These are phyloP conservation scores for Vigna reflexopilosa DNA, from an alignment of 306 rosid species.

Conservation along the genomic window DNA sequence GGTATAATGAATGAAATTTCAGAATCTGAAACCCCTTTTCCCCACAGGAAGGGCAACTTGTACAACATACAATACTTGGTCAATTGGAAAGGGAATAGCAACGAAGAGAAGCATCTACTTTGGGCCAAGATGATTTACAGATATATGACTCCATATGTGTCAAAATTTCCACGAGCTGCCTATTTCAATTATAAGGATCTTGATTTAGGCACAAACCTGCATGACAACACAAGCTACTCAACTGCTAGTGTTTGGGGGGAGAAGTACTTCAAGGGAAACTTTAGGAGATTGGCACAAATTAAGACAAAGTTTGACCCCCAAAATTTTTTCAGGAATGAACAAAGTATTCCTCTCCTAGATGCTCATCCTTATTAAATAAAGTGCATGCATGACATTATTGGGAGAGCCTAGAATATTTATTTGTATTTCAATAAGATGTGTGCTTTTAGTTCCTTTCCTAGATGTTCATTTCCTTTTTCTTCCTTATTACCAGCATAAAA, in stretches of 20 bases:
- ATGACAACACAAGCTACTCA: slow-evolving; percentile 41
- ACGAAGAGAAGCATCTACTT: slow-evolving; percentile 28
- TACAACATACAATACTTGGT: slow-evolving; percentile 49
- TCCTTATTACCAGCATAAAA: too few species aligned
- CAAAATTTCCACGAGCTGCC: slow-evolving; percentile 48
- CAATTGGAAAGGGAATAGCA: slow-evolving; percentile 37
- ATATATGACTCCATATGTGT: slow-evolving; percentile 51
- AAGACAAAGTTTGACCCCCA: slow-evolving; percentile 52
- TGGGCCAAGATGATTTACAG: slow-evolving; percentile 46
- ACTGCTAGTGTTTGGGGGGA: slow-evolving; percentile 50
- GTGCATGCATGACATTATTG: neutral
- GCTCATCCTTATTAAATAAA: neutral
- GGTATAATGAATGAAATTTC: slow-evolving; percentile 61
- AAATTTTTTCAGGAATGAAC: slow-evolving; percentile 51
- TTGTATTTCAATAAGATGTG: neutral
- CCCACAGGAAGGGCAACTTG: slow-evolving; percentile 63
- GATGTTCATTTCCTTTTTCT: too few species aligned
- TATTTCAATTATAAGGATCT: slow-evolving; percentile 54
- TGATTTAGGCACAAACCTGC: slow-evolving; percentile 48
- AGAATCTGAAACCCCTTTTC: slow-evolving; percentile 58
- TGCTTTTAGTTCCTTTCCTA: too few species aligned
- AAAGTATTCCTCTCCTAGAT: slow-evolving; percentile 48
- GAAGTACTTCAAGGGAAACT: slow-evolving; percentile 52
- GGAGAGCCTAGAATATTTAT: slow-evolving; percentile 8
- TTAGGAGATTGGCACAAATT: slow-evolving; percentile 46